Conservation (phyloP, 2,329 filamentous ascomycete genomes). For the Diaporthe humulicola region DNA sequence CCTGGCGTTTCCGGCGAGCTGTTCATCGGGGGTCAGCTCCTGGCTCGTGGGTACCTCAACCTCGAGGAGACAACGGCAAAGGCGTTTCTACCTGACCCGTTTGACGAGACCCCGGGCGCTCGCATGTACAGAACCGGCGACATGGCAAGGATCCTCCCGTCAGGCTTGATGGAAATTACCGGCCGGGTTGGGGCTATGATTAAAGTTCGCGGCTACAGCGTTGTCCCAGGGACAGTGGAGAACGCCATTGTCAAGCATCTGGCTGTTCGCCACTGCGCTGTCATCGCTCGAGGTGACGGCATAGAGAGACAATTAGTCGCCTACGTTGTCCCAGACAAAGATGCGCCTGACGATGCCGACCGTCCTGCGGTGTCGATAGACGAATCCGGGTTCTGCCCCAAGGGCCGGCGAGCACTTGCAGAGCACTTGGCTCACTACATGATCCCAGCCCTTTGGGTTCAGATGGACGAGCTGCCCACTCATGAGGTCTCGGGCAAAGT, state of each 20-base stretch:
- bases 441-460: constrained; percentile 84
- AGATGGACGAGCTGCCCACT: constrained; percentile 78
- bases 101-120: constrained; percentile 68
- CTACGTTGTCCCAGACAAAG: constrained; percentile 79
- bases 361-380: constrained; percentile 72
- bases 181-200: constrained; percentile 85
- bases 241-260: constrained; percentile 78
- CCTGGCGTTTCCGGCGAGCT: constrained; percentile 77
- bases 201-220: constrained; percentile 83
- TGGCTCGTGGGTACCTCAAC: constrained; percentile 84
- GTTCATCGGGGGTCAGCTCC: constrained; percentile 79
- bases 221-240: constrained; percentile 83
- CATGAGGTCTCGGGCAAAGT: constrained; percentile 85
- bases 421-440: constrained; percentile 83
- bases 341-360: constrained; percentile 46
- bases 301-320: constrained; percentile 82
- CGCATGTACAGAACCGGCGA: constrained; percentile 84
- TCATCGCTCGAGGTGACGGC: constrained; percentile 81
- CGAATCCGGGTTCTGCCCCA: constrained; percentile 78
- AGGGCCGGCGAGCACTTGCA: constrained; percentile 74
- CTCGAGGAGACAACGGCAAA: constrained; percentile 82
- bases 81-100: constrained; percentile 77
- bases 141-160: constrained; percentile 75
- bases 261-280: constrained; percentile 78
- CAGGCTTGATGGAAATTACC: constrained; percentile 80